Percentiles rank a stretch among this genome's conserved stretches.
phyloP scores from a whole-genome alignment of 2,329 filamentous ascomycete species.

The Aspergillus vadensis region DNA sequence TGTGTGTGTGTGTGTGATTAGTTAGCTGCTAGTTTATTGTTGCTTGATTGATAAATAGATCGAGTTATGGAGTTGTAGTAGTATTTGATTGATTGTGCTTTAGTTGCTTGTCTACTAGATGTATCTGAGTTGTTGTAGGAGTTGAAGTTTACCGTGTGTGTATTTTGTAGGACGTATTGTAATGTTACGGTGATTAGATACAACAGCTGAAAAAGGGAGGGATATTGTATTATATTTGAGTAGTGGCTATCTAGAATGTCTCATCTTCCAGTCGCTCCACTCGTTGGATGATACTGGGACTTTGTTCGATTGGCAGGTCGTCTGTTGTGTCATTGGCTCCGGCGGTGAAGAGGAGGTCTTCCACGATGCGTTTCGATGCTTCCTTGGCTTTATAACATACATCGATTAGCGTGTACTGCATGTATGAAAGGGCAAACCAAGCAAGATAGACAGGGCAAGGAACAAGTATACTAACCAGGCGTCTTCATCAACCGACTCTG shows the following conservation, averaged over 20 bases:
- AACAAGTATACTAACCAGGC: slow-evolving; percentile 40
- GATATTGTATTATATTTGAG: background rate
- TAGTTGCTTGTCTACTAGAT: too few relatives aligned
- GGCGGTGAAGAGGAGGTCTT: slow-evolving; percentile 50
- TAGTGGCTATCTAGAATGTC: slow-evolving; percentile 40
- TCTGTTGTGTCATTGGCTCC: slow-evolving; percentile 45
- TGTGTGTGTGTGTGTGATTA: too few relatives aligned
- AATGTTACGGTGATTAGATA: too few relatives aligned
- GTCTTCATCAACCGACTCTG: slow-evolving; percentile 53
- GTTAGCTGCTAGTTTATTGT: background rate
- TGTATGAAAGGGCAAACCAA: background rate
- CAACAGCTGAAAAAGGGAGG: background rate
- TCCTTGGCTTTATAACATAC: slow-evolving; percentile 44
- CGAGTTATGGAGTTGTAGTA: too few relatives aligned
- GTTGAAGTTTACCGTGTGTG: too few relatives aligned
- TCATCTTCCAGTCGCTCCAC: slow-evolving; percentile 48
- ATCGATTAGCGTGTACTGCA: background rate
- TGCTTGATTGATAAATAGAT: too few relatives aligned
- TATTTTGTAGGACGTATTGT: too few relatives aligned
- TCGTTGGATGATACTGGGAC: slow-evolving; percentile 49
- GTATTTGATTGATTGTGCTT: too few relatives aligned
- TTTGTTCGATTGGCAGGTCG: slow-evolving; percentile 42
- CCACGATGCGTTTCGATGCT: slow-evolving; percentile 53
- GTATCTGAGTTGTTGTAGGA: too few relatives aligned
- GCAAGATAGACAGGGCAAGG: background rate